Base-by-base conservation (phyloP, 140 eudicot species). In the Stevia rebaudiana region DNA sequence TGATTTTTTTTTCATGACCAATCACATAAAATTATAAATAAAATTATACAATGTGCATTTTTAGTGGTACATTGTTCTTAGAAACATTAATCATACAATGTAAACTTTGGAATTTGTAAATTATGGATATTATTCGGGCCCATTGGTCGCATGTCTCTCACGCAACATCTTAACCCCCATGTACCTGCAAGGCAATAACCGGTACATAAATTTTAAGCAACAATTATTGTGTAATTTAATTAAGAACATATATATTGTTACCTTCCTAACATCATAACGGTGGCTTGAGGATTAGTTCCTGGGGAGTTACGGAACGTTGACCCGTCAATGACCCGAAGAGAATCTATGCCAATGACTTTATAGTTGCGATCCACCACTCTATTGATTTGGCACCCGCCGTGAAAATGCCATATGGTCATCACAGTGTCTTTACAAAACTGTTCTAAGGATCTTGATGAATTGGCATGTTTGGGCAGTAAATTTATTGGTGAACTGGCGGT, bases 271-370 rank as follows among this genome's bases (percentile, higher is more conserved):
- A 91, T 91, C 98, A 91, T 91, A 21, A 91, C 98, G 0, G 95
- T 91, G 15, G 98, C 98, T 74, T 91, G 98, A 78, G 98, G 98
- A 73, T 91, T 91, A 67, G 98, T 91, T 16, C 98, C 98, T 0
- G 98, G 98, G 9, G 98, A 76, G 61, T 74, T 74, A 48, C 77
- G 78, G 55, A 91, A 91, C 0, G 98, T 91, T 16, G 98, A 91
- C 13, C 98, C 98, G 69, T 91, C 98, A 16, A 91, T 76, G 42
- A 90, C 95, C 73, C 98, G 42, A 19, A 90, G 80, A 3, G 80
- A 70, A 61, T 90, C 85, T 0, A 84, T 66, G 3, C 96, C 98
- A 4, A 84, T 71, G 50, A 91, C 98, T 76, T 72, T 87, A 71
- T 91, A 91, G 33, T 91, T 89, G 9, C 19, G 70, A 66, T 91